These are phyloP conservation scores for Cyberlindnera subsufficiens DNA, from an alignment of 805 yeast genomes.

Conservation along the genomic window DNA sequence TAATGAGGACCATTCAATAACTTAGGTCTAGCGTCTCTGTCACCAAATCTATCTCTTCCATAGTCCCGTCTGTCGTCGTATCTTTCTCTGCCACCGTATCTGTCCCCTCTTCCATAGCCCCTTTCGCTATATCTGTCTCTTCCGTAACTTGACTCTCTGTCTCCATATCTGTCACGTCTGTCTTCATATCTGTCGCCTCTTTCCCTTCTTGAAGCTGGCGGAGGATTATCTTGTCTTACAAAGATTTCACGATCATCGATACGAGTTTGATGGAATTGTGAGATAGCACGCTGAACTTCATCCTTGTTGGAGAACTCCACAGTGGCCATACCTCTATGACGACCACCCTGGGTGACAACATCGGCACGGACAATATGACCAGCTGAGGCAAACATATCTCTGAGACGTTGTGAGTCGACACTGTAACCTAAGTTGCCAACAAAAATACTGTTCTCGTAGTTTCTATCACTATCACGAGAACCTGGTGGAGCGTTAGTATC, in stretches of 20 bases:
- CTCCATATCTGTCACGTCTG: slow-evolving; percentile 11
- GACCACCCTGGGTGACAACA: slow-evolving; percentile 70
- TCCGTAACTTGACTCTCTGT: slow-evolving; percentile 7
- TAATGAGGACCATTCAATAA: slow-evolving; percentile 18
- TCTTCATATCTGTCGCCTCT: slow-evolving; percentile 6
- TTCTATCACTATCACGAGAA: slow-evolving; percentile 41
- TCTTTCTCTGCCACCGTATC: slow-evolving; percentile 3
- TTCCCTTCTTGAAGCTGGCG: slow-evolving; percentile 38
- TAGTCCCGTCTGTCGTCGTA: slow-evolving; percentile 10
- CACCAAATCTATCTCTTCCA: slow-evolving; percentile 16
- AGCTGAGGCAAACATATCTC: slow-evolving; percentile 49
- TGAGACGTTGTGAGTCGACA: slow-evolving; percentile 52
- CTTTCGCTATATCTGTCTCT: slow-evolving; percentile 20
- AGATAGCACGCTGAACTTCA: slow-evolving; percentile 68
- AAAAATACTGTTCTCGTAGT: slow-evolving; percentile 63
- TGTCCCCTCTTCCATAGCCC: slow-evolving; percentile 4
- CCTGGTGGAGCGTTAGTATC: slow-evolving; percentile 20
- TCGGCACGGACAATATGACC: slow-evolving; percentile 78
- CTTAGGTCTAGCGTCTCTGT: slow-evolving; percentile 13
- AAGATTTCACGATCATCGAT: slow-evolving; percentile 74
- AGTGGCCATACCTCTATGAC: slow-evolving; percentile 86
- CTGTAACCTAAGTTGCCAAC: slow-evolving; percentile 71
- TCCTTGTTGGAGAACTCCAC: slow-evolving; percentile 69
- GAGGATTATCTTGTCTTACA: slow-evolving; percentile 88
- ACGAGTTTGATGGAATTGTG: slow-evolving; percentile 56